These are phyloP conservation scores for Strigomonas oncopelti DNA, from an alignment of 208 protist species.

Conservation along the genomic window DNA sequence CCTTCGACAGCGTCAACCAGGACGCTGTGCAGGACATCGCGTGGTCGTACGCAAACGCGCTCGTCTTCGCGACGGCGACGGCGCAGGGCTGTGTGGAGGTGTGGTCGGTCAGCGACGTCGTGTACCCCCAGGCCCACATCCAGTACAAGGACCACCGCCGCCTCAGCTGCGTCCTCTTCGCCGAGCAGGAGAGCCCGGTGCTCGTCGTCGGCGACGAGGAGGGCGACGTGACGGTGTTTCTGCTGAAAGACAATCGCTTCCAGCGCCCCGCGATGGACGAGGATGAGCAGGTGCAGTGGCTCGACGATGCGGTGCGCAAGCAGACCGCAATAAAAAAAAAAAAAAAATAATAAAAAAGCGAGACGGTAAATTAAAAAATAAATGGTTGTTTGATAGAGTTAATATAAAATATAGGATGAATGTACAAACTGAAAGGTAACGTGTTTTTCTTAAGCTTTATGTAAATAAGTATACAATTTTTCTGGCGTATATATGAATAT, in stretches of 20 bases:
- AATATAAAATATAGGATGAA: neutral
- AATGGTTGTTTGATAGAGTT: neutral
- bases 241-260: conserved; percentile 39
- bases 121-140: conserved; percentile 64
- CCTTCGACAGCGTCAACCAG: conserved; percentile 81
- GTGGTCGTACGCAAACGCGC: conserved; percentile 89
- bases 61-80: conserved; percentile 91
- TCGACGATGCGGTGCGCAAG: conserved; percentile 69
- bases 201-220: conserved; percentile 87
- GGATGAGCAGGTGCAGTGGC: conserved; percentile 78
- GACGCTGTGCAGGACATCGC: conserved; percentile 91
- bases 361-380: neutral
- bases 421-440: neutral
- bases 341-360: conserved; percentile 1
- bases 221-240: conserved; percentile 85
- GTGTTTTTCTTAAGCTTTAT: conserved; percentile 1
- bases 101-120: conserved; percentile 69
- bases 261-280: conserved; percentile 46
- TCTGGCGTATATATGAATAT: neutral
- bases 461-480: neutral
- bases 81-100: conserved; percentile 82
- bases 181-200: conserved; percentile 79
- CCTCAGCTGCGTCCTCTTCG: conserved; percentile 82
- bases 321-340: conserved; percentile 19
- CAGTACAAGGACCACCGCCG: conserved; percentile 68